These are phyloP conservation scores for Trichoderma afroharzianum DNA, from an alignment of 2,329 filamentous ascomycete species.

Conservation along the genomic window DNA sequence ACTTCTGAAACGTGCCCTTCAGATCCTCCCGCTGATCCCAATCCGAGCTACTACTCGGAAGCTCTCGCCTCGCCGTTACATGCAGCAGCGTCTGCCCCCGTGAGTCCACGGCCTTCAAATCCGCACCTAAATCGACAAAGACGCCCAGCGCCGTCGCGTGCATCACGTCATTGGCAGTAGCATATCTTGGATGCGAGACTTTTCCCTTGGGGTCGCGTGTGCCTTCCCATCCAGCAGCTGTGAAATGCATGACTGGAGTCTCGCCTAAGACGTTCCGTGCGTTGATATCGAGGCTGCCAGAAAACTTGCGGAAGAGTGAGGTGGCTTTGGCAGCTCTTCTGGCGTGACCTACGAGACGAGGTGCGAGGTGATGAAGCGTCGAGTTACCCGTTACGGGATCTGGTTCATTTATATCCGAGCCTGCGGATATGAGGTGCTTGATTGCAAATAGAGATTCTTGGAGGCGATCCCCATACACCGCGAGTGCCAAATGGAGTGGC, in stretches of 20 bases:
- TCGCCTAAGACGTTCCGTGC: neutral
- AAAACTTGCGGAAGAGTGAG: neutral
- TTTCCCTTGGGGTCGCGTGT: neutral
- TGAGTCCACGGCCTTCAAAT: neutral
- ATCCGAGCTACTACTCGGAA: neutral
- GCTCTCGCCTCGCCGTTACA: neutral
- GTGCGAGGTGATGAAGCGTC: neutral
- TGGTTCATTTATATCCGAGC: neutral
- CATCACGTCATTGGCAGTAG: neutral
- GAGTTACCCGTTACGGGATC: neutral
- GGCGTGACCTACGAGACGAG: neutral
- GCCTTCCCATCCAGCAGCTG: neutral
- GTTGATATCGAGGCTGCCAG: neutral
- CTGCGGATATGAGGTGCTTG: neutral
- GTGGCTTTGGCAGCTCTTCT: neutral
- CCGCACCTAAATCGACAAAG: neutral
- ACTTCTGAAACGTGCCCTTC: neutral
- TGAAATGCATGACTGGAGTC: neutral
- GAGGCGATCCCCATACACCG: neutral
- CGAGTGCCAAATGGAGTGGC: neutral
- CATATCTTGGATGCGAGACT: neutral
- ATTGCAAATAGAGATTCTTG: neutral
- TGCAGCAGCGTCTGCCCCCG: neutral
- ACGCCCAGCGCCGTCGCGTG: neutral
- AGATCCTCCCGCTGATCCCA: neutral